Percentiles rank a stretch among this genome's conserved stretches.
These are phyloP conservation scores for Spergularia marina DNA, from an alignment of 148 eudicot genomes.

Conservation along the genomic window DNA sequence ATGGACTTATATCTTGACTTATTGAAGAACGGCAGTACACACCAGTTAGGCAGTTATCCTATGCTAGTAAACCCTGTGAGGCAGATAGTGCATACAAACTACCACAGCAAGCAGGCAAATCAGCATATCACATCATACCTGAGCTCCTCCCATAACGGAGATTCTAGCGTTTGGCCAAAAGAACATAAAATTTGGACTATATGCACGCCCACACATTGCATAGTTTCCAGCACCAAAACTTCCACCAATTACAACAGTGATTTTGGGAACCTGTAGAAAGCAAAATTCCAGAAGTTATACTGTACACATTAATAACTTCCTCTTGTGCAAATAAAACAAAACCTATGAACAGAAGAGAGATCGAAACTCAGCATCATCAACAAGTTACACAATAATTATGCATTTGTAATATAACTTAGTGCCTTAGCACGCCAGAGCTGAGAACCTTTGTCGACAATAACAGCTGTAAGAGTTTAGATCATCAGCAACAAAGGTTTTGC, in stretches of 20 bases:
- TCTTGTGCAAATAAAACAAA: neutral
- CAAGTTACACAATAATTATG: too few species aligned
- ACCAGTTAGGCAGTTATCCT: neutral
- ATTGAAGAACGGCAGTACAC: neutral
- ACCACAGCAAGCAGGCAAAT: neutral
- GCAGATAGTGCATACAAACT: neutral
- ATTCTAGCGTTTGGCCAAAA: slow-evolving; percentile 99
- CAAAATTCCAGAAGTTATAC: slow-evolving; percentile 12
- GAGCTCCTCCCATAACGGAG: slow-evolving; percentile 95
- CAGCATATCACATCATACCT: slow-evolving; percentile 43
- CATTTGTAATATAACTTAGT: too few species aligned
- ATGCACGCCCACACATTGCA: slow-evolving; percentile 99
- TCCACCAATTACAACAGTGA: slow-evolving; percentile 85
- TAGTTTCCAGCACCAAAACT: slow-evolving; percentile 99
- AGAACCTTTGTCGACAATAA: too few species aligned
- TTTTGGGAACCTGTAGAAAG: slow-evolving; percentile 82
- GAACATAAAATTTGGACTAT: slow-evolving; percentile 93
- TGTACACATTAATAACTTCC: neutral
- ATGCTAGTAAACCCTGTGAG: neutral
- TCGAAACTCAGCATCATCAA: neutral
- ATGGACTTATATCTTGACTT: neutral
- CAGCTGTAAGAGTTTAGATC: neutral
- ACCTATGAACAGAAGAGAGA: neutral
- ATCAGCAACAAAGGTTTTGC: neutral
- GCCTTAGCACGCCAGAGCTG: too few species aligned